Conservation (phyloP, 2,329 filamentous ascomycete genomes). For the Talaromyces verruculosus region DNA sequence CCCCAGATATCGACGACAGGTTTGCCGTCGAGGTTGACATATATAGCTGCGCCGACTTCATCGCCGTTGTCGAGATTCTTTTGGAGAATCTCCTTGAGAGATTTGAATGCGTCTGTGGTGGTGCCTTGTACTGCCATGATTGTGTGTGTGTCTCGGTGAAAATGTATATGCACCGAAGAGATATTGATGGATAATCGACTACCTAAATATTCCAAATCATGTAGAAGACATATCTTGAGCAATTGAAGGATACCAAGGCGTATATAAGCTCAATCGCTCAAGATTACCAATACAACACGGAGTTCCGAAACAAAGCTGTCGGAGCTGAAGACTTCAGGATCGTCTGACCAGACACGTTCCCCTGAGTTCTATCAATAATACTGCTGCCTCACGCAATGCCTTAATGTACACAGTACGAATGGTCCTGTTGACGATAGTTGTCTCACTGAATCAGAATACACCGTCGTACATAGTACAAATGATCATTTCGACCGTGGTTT, state of each 20-base stretch:
- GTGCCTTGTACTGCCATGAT: conserved; percentile 38
- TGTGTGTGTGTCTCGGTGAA: neutral
- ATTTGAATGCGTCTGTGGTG: conserved; percentile 39
- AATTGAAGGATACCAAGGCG: neutral
- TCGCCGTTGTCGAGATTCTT: conserved; percentile 38
- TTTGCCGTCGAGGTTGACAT: conserved; percentile 44
- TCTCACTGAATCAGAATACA: neutral
- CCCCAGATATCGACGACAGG: conserved; percentile 50
- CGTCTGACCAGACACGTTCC: neutral
- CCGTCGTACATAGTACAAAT: neutral
- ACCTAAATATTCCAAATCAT: too few species aligned
- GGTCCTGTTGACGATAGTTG: neutral
- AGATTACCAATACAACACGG: neutral
- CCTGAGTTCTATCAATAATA: neutral
- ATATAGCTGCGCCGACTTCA: conserved; percentile 50
- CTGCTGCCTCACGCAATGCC: neutral
- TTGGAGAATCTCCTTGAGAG: conserved; percentile 38
- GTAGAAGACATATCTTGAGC: too few species aligned
- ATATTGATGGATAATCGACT: too few species aligned
- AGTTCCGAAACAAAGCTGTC: neutral
- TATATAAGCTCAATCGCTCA: neutral
- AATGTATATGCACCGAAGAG: neutral
- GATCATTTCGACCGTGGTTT: neutral
- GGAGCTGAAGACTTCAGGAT: neutral
- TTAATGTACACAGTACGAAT: neutral